phyloP scores from a whole-genome alignment of 768 basidiomycete species.

The Leccinum incarnatum region DNA sequence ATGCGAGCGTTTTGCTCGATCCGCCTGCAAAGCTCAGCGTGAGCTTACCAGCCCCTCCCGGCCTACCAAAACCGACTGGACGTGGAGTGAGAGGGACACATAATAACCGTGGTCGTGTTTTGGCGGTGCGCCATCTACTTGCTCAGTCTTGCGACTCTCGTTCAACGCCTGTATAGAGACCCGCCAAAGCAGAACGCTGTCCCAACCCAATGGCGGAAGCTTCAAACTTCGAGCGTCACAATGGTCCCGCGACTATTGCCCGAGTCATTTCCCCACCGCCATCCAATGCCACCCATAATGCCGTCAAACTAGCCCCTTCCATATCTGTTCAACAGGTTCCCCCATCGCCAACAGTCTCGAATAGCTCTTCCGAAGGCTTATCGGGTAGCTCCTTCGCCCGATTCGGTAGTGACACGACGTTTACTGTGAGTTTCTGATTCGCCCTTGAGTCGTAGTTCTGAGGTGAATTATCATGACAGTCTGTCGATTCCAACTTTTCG shows the following conservation, averaged over 20 bases:
- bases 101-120: neutral
- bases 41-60: slow-evolving; percentile 12
- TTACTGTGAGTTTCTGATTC: slow-evolving; percentile 14
- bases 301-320: slow-evolving; percentile 12
- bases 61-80: neutral
- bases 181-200: neutral
- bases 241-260: neutral
- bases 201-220: neutral
- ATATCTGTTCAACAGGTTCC: neutral
- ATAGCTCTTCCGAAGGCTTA: slow-evolving; percentile 19
- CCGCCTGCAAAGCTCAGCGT: neutral
- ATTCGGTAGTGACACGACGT: slow-evolving; percentile 20
- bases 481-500: slow-evolving; percentile 16
- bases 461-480: slow-evolving; percentile 9
- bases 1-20: neutral
- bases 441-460: neutral
- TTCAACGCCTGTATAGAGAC: slow-evolving; percentile 6
- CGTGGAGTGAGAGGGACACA: neutral
- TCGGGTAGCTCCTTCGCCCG: slow-evolving; percentile 12
- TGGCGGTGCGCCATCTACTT: slow-evolving; percentile 2
- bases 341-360: slow-evolving; percentile 11
- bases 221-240: slow-evolving; percentile 1
- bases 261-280: slow-evolving; percentile 10
- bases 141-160: neutral
- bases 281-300: neutral